Base-by-base conservation (phyloP, 2,329 filamentous ascomycete genomes). In the Clonostachys byssicola region DNA sequence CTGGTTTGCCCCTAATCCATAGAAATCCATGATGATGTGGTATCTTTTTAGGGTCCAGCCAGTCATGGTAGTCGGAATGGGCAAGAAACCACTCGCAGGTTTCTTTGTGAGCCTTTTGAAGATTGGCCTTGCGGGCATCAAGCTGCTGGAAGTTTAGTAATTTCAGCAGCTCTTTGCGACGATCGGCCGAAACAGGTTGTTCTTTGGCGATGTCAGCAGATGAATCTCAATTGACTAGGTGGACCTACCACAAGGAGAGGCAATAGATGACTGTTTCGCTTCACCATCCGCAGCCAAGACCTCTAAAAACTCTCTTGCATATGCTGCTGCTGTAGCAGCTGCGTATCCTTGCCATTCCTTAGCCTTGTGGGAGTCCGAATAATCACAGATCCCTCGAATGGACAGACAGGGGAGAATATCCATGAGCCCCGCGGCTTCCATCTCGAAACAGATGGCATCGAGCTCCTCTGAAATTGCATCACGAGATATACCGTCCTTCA, bases 351-450 rank as follows among this genome's bases (percentile, higher is more conserved):
- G 58, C 59, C 56, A 62, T 2, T 36, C 43, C 5, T 59, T 53
- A 38, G 56, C 56, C 43, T 62, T 62, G 43, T 61, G 57, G 2
- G 30, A 12, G 20, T 40, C 41, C 1, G 16, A 16, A 36, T 65
- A 66, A 51, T 66, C 61, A 49, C 55, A 64, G 35, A 66, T 60
- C 1, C 62, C 62, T 8, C 64, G 57, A 16, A 71, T 63, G 0
- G 61, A 53, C 1, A 69, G 41, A 35, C 61, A 68, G 1, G 58
- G 59, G 6, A 64, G 51, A 0, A 46, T 49, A 9, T 53, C 50
- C 46, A 54, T 52, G 1, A 61, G 33, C 2, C 60, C 60, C 1
- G 60, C 59, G 0, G 56, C 56, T 35, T 61, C 60, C 60, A 61
- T 63, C 43, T 62, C 60, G 36, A 62, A 54, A 10, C 56, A 59